Base-by-base conservation (phyloP, 2,329 filamentous ascomycete genomes). In the Ophiosphaerella korrae region DNA sequence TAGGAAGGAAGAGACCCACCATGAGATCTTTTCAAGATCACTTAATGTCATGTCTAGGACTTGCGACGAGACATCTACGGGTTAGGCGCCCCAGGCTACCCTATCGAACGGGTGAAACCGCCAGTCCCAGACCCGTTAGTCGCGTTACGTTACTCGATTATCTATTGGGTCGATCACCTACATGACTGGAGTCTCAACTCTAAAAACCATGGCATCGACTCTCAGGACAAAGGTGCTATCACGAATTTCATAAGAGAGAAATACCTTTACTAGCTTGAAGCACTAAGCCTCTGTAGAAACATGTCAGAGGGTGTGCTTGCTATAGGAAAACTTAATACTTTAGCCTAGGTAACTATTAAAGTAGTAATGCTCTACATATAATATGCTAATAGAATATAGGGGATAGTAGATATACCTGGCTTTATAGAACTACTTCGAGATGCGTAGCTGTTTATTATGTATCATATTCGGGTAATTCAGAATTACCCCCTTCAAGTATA, bases 141-240 rank as follows among this genome's bases (percentile, higher is more conserved):
- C 5, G 14, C 62, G 8, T 46, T 64, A 29, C 56, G 50, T 8
- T 63, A 61, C 40, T 61, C 67, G 7, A 71, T 66, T 46, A 44
- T 72, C 37, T 69, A 68, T 48, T 75, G 70, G 73, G 53, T 66
- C 29, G 58, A 69, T 36, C 70, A 74, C 54, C 52, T 74, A 16
- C 66, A 42, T 42, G 61, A 57, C 31, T 59, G 16, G 26, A 47
- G 43, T 14, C 36, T 9, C 24, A 35, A 33, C 16, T 41, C 36
- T 32, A 13, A 36, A 42, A 11, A 44, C 23, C 11, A 33, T 36
- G 21, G 7, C 1, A 21, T 8, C 33, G 29, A 26, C 16, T 36
- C 50, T 16, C 32, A 47, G 42, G 35, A 14, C 18, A 24, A 4
- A 42, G 49, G 18, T 48, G 45, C 48, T 14, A 31, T n/a, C n/a